Evolutionary conservation across 192 early-diverging fungal species (phyloP), one percentile per base, ranked within the genome.

Genomic region (Borealophlyctis nickersoniae): DNA sequence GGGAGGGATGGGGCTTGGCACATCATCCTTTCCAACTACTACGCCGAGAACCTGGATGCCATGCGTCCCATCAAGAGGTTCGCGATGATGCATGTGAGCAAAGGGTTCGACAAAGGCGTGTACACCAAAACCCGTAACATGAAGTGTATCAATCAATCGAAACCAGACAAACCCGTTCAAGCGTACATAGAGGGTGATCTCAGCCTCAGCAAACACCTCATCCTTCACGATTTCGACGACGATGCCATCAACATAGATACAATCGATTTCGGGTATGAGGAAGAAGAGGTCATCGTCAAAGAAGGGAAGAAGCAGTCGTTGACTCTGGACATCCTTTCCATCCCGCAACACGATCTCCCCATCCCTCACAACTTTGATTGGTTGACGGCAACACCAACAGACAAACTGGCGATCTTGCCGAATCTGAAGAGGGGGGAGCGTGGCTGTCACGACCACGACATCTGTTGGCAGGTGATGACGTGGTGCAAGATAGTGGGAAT

Each of bases 181-280:
- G 49, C 3, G 14, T 66, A 59, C 23, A 49, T 66, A n/a, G 56
- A 59, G 29, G 65, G 65, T 2, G 51, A 49, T 49, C 5, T 3
- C 16, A 29, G 2, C 19, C 19, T 29, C 16, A 4, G 19, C 4
- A 59, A 58, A 23, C 65, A 66, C 28, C 49, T 57, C 11, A 32
- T 66, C 27, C 9, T 66, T 16, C 65, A 66, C 49, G 65, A 58
- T 26, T 66, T 66, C 50, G 65, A 66, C 36, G 56, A 58, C 22
- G 56, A 66, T 23, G 65, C 56, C 2, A 30, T 66, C 16, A 33
- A 58, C 22, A 27, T 66, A 11, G 32, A 26, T 19, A 65, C 63
- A 3, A 26, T 58, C 29, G 56, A 58, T 34, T 58, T 58, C 31
- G 28, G 28, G 9, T 58, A 32, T 58, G 56, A 58, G 16, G 56